Evolutionary conservation across 1,284 basidiomycete genomes (phyloP), one percentile per base, ranked within the genome.

Genomic region (Marasmius oreades): DNA sequence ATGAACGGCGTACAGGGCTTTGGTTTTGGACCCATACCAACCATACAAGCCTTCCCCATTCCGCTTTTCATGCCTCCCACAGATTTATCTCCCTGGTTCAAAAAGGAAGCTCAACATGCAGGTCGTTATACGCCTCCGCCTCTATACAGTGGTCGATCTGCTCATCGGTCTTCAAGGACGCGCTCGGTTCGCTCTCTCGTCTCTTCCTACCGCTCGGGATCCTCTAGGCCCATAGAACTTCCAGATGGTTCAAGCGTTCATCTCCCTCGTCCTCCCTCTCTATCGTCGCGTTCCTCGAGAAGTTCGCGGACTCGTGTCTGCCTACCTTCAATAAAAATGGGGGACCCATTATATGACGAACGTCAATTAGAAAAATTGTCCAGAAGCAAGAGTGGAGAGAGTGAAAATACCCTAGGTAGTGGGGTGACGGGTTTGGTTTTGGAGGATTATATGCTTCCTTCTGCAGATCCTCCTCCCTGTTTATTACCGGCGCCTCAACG

Each of bases 31-130:
- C 44, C 28, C 37, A 58, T 23, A 39, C 54, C 18, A 16, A 7
- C 18, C 23, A 24, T 46, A 18, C 45, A 54, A 37, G 24, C 59
- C 7, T 28, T 60, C 42, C 59, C 59, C 5, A 52, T 61, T 2
- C 60, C 60, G n/a, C 26, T 59, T 11, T 61, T 59, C 45, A 61
- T 61, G 59, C 57, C 59, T 6, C 37, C 53, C n/a, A 28, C 55
- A 24, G 24, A 31, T 10, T 31, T 34, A 16, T 37, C 52, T 33
- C 43, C 10, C 33, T 54, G 37, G 20, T 26, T 20, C n/a, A 44
- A 22, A 12, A 36, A 34, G 24, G 39, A 55, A 46, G 12, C 53
- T 39, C 23, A 23, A 26, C 10, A 28, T 16, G 22, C n/a, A 34
- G 24, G 23, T 10, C 22, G 18, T 37, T 37, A 55, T 12, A 20